Evolutionary conservation across 2,329 filamentous ascomycete genomes (phyloP), one percentile per base, ranked within the genome.

Genomic region (Aureobasidium sp.): DNA sequence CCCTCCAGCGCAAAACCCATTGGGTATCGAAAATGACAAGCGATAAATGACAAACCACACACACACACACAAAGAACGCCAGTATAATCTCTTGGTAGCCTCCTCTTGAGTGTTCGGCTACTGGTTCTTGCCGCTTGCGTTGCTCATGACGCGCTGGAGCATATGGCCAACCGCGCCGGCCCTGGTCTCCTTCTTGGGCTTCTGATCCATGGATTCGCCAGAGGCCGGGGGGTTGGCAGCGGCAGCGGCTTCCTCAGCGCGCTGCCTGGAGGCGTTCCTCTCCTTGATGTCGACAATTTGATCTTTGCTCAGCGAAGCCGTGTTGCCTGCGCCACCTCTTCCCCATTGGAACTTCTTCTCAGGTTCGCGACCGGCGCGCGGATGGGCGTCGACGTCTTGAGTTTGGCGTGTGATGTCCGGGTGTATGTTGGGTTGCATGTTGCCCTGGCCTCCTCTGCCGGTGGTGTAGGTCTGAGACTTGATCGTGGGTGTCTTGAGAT

Each of bases 381-480:
- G 66, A 9, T 69, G 67, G 5, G 85, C 83, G 63, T 87, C 85
- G 64, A 97, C 90, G 69, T 97, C 92, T 75, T 97, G 93, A 44
- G 86, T 86, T 61, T 85, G 81, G 65, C 92, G 87, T 39, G 92
- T 90, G 71, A 90, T 71, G 64, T 82, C 80, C 9, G 84, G 81
- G 3, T 87, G 85, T 68, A 94, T 87, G 65, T 84, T 85, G 71
- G 87, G 86, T 51, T 88, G 85, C 88, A 96, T 96, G 78, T 96
- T 96, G 63, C 91, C 91, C 5, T 84, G 86, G 64, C 92, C 92
- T 61, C 92, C 92, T 57, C 92, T 89, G 61, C 92, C 92, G 3
- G 92, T 97, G 25, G 92, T 96, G 71, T 93, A 91, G 66, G 90
- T 80, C n/a, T 88, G 78, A 49, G 83, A 83, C 77, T 95, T 96